These are phyloP conservation scores for Pichia ethanolica DNA, from an alignment of 805 yeast genomes.

Conservation along the genomic window DNA sequence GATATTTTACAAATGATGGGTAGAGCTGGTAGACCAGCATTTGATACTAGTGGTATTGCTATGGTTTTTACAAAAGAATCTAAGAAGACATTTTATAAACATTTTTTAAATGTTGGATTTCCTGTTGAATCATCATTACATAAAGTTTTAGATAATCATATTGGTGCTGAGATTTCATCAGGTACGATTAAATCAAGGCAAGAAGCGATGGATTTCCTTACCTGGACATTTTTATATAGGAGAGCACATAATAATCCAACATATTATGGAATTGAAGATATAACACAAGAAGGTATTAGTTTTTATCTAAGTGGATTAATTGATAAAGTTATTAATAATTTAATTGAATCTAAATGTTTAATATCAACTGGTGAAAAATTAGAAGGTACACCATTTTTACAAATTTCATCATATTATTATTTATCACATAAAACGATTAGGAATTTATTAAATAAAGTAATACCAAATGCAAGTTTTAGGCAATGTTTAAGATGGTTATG, in stretches of 20 bases:
- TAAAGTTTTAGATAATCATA: conserved; percentile 67
- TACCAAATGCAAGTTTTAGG: conserved; percentile 41
- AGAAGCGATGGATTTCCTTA: conserved; percentile 65
- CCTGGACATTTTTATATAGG: conserved; percentile 70
- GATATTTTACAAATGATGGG: conserved; percentile 84
- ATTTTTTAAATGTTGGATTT: conserved; percentile 70
- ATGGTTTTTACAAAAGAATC: conserved; percentile 70
- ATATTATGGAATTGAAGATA: conserved; percentile 65
- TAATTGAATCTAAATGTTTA: conserved; percentile 70
- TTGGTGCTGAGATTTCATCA: conserved; percentile 73
- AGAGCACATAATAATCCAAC: conserved; percentile 74
- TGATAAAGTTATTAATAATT: conserved; percentile 58
- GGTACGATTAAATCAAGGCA: conserved; percentile 59
- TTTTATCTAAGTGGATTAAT: conserved; percentile 55
- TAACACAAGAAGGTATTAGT: conserved; percentile 46
- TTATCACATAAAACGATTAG: conserved; percentile 86
- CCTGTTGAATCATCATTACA: conserved; percentile 79
- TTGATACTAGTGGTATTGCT: conserved; percentile 70
- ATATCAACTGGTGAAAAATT: conserved; percentile 41
- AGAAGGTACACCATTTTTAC: conserved; percentile 70
- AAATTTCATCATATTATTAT: conserved; percentile 86
- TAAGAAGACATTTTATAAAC: conserved; percentile 69
- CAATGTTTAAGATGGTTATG: conserved; percentile 56
- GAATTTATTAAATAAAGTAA: conserved; percentile 49
- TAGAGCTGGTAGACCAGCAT: conserved; percentile 78